Evolutionary conservation across 768 basidiomycete species (phyloP), one percentile per base, ranked within the genome.

Genomic region (Pluteus cervinus): DNA sequence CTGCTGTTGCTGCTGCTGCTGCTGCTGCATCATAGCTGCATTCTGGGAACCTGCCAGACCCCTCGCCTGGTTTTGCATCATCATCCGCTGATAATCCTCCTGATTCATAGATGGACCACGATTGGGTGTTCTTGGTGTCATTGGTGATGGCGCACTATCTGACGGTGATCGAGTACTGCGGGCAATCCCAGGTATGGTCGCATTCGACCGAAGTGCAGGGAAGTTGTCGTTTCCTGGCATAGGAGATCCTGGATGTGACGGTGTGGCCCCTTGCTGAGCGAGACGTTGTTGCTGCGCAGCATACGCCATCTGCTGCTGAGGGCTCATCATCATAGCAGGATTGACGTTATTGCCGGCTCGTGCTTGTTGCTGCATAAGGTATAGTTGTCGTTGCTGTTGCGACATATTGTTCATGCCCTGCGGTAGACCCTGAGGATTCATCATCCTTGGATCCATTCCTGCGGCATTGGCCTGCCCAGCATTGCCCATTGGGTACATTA

Each of bases 101-200:
- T 69, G 69, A 31, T 66, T 63, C 45, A 66, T 56, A 28, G 62
- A 58, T 29, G 59, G 52, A 8, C 56, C 57, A 45, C 66, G 54
- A 18, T 56, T 36, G 25, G 68, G 66, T 38, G 61, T 58, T 36
- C 74, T 64, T 12, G 74, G 63, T 41, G 66, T 67, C 64, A 79
- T 59, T 23, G 75, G 71, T 36, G 75, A 65, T 21, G 68, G 62
- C 17, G 65, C 62, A 24, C 69, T 63, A 42, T 86, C 84, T 12
- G 81, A 77, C n/a, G 85, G 85, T 28, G 85, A 86, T 39, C 83
- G 69, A 34, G 76, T 73, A 47, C 78, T 85, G 48, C 85, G 67
- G 15, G 84, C 81, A 36, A 87, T 87, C 9, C 83, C 83, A 0
- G 81, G 82, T 37, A 86, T 79, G 15, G 73, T 56, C 20, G 49